Evolutionary conservation across 1,139 yeast species (phyloP).

Genomic region (Cylindricascospora bacillispora): DNA sequence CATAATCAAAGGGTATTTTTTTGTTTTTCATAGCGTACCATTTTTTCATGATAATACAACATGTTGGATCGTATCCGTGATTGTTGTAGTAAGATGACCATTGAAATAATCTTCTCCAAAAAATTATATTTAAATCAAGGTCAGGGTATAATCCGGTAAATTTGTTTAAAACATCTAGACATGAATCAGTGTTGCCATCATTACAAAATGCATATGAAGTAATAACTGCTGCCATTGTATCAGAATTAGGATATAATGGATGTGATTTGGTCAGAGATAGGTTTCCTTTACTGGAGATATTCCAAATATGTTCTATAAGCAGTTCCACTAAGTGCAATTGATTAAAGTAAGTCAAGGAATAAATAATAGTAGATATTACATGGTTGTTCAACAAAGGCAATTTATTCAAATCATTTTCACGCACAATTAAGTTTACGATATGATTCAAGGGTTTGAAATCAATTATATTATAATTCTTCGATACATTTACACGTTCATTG

Average conservation of each 20-base stretch:
- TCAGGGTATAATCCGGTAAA: conserved; percentile 13
- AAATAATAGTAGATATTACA: conserved; percentile 11
- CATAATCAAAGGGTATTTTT: conserved; percentile 10
- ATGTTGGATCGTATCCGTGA: conserved; percentile 7
- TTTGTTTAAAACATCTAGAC: conserved; percentile 11
- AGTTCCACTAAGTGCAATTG: conserved; percentile 11
- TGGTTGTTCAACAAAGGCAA: conserved; percentile 6
- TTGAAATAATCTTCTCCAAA: conserved; percentile 19
- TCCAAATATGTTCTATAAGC: conserved; percentile 14
- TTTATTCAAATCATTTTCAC: background rate
- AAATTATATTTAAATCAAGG: conserved; percentile 9
- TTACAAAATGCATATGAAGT: conserved; percentile 12
- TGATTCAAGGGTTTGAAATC: conserved; percentile 5
- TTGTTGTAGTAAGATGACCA: conserved; percentile 8
- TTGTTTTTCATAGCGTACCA: conserved; percentile 10
- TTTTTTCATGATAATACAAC: conserved; percentile 14
- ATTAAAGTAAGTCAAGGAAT: conserved; percentile 15
- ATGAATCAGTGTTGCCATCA: conserved; percentile 9
- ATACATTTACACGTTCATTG: conserved; percentile 1
- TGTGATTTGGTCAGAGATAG: conserved; percentile 1
- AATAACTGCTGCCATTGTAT: conserved; percentile 13
- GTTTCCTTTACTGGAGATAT: conserved; percentile 5
- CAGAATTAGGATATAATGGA: conserved; percentile 9
- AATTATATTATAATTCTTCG: conserved; percentile 8
- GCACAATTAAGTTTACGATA: background rate